A percentile compares a stretch with the other conserved stretches of the same genome.
Conservation (phyloP, 768 basidiomycete genomes). For the Mycena pura region DNA sequence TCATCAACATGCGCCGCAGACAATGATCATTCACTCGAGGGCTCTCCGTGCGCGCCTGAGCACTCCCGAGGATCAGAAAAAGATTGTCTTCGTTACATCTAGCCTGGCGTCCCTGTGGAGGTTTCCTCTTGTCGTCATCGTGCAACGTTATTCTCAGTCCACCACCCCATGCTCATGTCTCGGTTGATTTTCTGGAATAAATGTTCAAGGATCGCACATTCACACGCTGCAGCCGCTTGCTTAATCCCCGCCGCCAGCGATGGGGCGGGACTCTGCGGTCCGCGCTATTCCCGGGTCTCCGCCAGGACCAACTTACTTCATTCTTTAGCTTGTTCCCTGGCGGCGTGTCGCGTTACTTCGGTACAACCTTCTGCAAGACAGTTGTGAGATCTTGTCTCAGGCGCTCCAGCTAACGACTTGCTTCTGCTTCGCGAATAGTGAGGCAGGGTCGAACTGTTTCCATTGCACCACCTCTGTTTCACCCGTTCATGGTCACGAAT, state of each 20-base stretch:
- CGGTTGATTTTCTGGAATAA: constrained; percentile 11
- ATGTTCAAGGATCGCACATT: background rate
- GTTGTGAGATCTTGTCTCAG: constrained; percentile 6
- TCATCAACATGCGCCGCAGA: constrained; percentile 1
- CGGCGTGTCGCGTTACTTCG: background rate
- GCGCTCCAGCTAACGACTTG: constrained; percentile 1
- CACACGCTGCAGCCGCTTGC: background rate
- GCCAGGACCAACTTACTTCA: no score
- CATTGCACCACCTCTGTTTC: constrained; percentile 15
- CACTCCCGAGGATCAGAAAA: constrained; percentile 18
- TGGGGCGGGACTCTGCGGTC: background rate
- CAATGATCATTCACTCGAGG: no score
- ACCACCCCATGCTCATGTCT: background rate
- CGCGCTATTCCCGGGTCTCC: background rate
- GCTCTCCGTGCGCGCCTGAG: background rate
- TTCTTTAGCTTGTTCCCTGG: no score
- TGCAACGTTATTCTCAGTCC: constrained; percentile 1
- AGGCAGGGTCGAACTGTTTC: constrained; percentile 2
- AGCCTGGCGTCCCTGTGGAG: background rate
- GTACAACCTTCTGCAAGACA: background rate
- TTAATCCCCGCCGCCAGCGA: constrained; percentile 10
- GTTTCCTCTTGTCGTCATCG: background rate
- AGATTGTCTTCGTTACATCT: background rate
- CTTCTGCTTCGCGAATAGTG: constrained; percentile 13
- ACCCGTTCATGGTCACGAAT: constrained; percentile 9